A percentile compares a stretch with the other conserved stretches of the same genome.
phyloP scores from a whole-genome alignment of 768 basidiomycete genomes.

The Xerocomus spinulosus region DNA sequence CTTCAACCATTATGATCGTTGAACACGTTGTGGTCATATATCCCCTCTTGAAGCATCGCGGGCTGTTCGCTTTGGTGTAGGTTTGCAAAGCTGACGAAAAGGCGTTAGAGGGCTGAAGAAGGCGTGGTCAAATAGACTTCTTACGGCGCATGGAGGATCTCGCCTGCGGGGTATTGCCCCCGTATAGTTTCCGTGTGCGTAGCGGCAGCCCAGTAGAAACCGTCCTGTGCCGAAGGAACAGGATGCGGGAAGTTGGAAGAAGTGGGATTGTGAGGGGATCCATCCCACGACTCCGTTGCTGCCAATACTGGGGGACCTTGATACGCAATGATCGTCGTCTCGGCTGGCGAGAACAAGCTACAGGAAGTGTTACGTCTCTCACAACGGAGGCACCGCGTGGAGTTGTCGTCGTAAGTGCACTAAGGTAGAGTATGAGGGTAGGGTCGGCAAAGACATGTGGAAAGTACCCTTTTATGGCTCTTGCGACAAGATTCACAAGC shows the following conservation, averaged over 20 bases:
- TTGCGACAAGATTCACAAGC: conserved; percentile 23
- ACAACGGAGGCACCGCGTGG: conserved; percentile 17
- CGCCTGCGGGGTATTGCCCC: conserved; percentile 5
- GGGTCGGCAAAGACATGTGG: not conserved
- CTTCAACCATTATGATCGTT: conserved; percentile 8
- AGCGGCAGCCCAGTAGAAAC: not conserved
- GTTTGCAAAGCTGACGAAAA: conserved; percentile 3
- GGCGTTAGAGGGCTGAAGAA: not conserved
- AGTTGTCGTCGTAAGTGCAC: conserved; percentile 17
- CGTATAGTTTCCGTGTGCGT: not conserved
- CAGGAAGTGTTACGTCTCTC: conserved; percentile 6
- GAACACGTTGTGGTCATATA: conserved; percentile 11
- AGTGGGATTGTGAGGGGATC: conserved; percentile 2
- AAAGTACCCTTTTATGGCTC: conserved; percentile 25
- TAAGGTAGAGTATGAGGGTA: conserved; percentile 4
- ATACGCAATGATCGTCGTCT: conserved; percentile 3
- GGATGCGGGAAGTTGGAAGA: not conserved
- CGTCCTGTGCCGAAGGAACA: not conserved
- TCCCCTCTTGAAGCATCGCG: conserved; percentile 2
- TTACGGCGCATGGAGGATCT: conserved; percentile 8
- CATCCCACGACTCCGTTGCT: conserved; percentile 5
- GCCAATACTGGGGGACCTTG: conserved; percentile 2
- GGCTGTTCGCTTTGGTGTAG: conserved; percentile 12
- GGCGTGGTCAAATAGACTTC: not conserved
- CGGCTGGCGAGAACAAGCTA: conserved; percentile 14